Evolutionary conservation across 352 stramenopile genomes (phyloP).

Genomic region (Globisporangium canariense): DNA sequence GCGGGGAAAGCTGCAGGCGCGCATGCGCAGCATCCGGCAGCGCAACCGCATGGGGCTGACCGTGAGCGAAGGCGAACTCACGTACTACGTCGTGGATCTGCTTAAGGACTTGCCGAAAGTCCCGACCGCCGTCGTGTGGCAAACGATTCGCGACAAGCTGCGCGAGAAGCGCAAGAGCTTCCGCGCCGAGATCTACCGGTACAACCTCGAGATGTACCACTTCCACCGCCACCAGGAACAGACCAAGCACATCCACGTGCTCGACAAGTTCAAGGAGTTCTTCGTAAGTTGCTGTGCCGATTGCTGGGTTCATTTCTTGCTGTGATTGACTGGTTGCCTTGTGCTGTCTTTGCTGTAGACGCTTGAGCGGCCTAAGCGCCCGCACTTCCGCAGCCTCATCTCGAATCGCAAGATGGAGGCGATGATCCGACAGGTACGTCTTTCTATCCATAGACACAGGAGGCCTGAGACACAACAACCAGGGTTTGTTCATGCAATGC

Average conservation of each 20-base stretch:
- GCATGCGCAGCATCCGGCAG: slow-evolving; percentile 30
- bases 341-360: slow-evolving; percentile 19
- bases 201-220: slow-evolving; percentile 51
- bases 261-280: slow-evolving; percentile 69
- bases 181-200: slow-evolving; percentile 58
- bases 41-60: slow-evolving; percentile 17
- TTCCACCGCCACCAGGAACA: slow-evolving; percentile 55
- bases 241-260: slow-evolving; percentile 43
- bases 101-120: slow-evolving; percentile 55
- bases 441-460: background rate
- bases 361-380: slow-evolving; percentile 35
- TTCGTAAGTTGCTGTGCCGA: slow-evolving; percentile 34
- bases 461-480: too few relatives aligned
- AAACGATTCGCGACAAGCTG: slow-evolving; percentile 46
- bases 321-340: background rate
- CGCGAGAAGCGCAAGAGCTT: slow-evolving; percentile 59
- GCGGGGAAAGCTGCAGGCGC: slow-evolving; percentile 26
- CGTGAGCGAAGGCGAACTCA: slow-evolving; percentile 38
- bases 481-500: background rate
- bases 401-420: slow-evolving; percentile 59
- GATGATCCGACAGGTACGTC: slow-evolving; percentile 41
- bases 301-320: background rate
- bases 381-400: slow-evolving; percentile 64
- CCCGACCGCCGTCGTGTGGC: slow-evolving; percentile 36
- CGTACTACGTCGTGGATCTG: slow-evolving; percentile 66